Percentiles rank a stretch among this genome's conserved stretches.
Conservation (phyloP, 192 early-diverging fungal genomes). For the Lunasporangiospora selenospora region DNA sequence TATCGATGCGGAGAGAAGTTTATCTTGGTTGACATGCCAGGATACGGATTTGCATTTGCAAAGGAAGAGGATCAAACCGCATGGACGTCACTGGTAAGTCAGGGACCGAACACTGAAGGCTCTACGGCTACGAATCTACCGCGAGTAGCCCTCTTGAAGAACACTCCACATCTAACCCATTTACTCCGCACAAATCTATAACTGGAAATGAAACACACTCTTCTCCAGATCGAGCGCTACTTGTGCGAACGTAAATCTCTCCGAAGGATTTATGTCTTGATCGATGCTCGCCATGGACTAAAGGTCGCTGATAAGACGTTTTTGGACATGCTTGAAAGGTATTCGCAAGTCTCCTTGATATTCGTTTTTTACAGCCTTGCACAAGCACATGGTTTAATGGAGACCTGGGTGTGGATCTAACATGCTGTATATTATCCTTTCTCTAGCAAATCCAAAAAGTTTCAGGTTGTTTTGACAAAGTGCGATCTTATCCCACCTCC, state of each 20-base stretch:
- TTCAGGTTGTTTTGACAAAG: slow-evolving; percentile 72
- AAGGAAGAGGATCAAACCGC: slow-evolving; percentile 60
- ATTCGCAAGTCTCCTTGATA: neutral
- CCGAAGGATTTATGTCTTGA: slow-evolving; percentile 71
- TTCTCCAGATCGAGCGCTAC: slow-evolving; percentile 79
- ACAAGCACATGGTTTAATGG: slow-evolving; percentile 1
- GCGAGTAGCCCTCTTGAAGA: too few relatives aligned
- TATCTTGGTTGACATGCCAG: slow-evolving; percentile 81
- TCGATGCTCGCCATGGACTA: slow-evolving; percentile 79
- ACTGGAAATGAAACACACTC: too few relatives aligned
- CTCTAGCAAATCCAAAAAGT: slow-evolving; percentile 46
- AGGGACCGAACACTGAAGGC: too few relatives aligned
- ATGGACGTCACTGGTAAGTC: slow-evolving; percentile 70
- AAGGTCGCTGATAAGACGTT: slow-evolving; percentile 64
- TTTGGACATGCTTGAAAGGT: slow-evolving; percentile 57
- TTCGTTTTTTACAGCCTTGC: neutral
- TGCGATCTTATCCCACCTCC: slow-evolving; percentile 71
- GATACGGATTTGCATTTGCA: slow-evolving; percentile 82
- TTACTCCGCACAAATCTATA: too few relatives aligned
- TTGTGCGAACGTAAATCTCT: slow-evolving; percentile 60
- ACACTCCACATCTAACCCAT: too few relatives aligned
- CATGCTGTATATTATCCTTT: too few relatives aligned
- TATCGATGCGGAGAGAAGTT: slow-evolving; percentile 68
- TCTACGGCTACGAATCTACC: neutral
- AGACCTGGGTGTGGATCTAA: too few relatives aligned